Evolutionary conservation across 1,284 basidiomycete genomes (phyloP).

Genomic region (Meripilus lineatus): DNA sequence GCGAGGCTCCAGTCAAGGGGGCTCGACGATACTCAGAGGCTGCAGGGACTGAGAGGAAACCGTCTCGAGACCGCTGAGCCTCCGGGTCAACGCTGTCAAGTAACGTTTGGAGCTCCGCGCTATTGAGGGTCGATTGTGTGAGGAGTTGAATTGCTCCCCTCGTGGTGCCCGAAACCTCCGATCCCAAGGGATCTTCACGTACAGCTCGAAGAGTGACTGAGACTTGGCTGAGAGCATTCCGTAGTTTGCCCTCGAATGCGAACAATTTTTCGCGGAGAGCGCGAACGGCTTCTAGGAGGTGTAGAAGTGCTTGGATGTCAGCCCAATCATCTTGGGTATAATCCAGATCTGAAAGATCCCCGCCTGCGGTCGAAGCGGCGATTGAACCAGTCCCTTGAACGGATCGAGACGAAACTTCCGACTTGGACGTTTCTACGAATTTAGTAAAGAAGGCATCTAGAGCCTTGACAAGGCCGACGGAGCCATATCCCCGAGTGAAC

Average conservation of each 20-base stretch:
- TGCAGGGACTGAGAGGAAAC: conserved; percentile 21
- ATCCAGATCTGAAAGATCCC: conserved; percentile 73
- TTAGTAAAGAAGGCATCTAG: conserved; percentile 65
- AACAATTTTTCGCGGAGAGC: conserved; percentile 62
- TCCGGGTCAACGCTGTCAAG: conserved; percentile 50
- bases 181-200: conserved; percentile 47
- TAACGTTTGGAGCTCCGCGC: conserved; percentile 66
- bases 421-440: conserved; percentile 65
- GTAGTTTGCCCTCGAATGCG: conserved; percentile 67
- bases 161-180: conserved; percentile 56
- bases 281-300: conserved; percentile 74
- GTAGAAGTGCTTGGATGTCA: conserved; percentile 77
- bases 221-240: conserved; percentile 51
- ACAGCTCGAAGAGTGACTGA: conserved; percentile 53
- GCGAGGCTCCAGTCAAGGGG: conserved; percentile 18
- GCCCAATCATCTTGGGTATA: conserved; percentile 86
- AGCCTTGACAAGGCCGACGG: conserved; percentile 65
- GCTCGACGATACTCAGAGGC: conserved; percentile 21
- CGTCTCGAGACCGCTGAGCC: conserved; percentile 20
- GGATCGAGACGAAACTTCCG: conserved; percentile 42
- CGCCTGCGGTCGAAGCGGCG: conserved; percentile 34
- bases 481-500: conserved; percentile 87
- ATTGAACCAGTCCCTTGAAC: conserved; percentile 21
- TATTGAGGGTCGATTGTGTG: conserved; percentile 79
- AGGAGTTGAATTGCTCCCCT: conserved; percentile 71